phyloP scores from a whole-genome alignment of 257 asterid genomes.

The Solanum stenotomum region DNA sequence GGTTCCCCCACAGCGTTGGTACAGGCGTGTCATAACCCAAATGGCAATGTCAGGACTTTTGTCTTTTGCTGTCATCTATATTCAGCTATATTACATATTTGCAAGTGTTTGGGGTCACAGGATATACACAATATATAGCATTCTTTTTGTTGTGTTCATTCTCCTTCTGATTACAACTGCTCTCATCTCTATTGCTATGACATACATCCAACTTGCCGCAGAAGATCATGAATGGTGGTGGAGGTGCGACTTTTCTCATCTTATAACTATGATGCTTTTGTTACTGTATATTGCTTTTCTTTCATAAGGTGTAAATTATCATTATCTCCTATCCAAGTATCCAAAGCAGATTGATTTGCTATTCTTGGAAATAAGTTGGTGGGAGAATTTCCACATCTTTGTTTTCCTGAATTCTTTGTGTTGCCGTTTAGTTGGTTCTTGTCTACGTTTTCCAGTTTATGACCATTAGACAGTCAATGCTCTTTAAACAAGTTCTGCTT shows the following conservation, averaged over 20 bases:
- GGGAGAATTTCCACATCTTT: not conserved
- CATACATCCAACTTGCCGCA: conserved; percentile 8
- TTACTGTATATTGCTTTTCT: not conserved
- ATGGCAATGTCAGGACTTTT: conserved; percentile 15
- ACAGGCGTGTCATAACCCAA: conserved; percentile 4
- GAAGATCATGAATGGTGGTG: conserved; percentile 19
- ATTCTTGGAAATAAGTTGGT: too few relatives aligned
- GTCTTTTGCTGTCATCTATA: conserved; percentile 3
- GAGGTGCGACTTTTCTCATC: conserved; percentile 5
- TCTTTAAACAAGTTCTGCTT: not conserved
- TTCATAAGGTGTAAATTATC: not conserved
- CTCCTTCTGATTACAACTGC: conserved; percentile 8
- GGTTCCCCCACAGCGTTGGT: conserved; percentile 9
- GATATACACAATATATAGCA: conserved; percentile 5
- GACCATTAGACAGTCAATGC: not conserved
- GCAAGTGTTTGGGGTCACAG: not conserved
- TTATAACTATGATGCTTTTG: not conserved
- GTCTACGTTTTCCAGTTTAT: too few relatives aligned
- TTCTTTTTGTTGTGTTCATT: conserved; percentile 1
- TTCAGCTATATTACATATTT: conserved; percentile 10
- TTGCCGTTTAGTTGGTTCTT: not conserved
- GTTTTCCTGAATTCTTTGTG: not conserved
- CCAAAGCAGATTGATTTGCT: not conserved
- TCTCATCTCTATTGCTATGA: conserved; percentile 1
- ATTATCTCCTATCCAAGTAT: not conserved